Conservation (phyloP, 2,329 filamentous ascomycete species). For the Fusarium sp. region DNA sequence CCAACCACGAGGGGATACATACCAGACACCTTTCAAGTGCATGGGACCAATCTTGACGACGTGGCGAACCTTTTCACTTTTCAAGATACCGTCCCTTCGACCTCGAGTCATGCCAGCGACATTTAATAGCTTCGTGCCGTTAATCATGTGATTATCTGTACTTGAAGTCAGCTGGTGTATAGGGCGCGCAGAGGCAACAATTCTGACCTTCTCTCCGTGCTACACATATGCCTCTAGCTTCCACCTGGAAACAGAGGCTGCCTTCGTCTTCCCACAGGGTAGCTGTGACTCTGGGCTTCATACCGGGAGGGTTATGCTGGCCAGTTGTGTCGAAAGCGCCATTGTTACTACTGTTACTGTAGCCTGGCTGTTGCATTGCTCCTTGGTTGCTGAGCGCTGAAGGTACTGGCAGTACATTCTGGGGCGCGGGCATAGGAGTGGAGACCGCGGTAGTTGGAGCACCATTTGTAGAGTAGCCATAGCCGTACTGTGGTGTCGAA, state of each 20-base stretch:
- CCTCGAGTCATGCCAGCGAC: slow-evolving; percentile 98
- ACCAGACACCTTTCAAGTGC: slow-evolving; percentile 98
- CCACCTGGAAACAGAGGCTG: slow-evolving; percentile 96
- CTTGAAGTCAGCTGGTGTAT: slow-evolving; percentile 3
- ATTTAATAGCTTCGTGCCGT: slow-evolving; percentile 95
- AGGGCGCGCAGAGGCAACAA: background rate
- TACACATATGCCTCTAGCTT: slow-evolving; percentile 95
- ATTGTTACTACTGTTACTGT: slow-evolving; percentile 51
- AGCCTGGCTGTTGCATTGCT: slow-evolving; percentile 54
- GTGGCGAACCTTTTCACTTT: slow-evolving; percentile 96
- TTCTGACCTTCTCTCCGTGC: slow-evolving; percentile 85
- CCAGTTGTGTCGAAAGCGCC: slow-evolving; percentile 84
- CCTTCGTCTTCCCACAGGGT: slow-evolving; percentile 99
- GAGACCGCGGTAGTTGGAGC: slow-evolving; percentile 73
- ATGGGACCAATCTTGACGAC: slow-evolving; percentile 99
- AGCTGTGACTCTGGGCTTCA: slow-evolving; percentile 96
- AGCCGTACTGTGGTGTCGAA: slow-evolving; percentile 70
- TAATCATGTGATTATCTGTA: slow-evolving; percentile 98
- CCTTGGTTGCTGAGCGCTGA: slow-evolving; percentile 60
- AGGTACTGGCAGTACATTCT: slow-evolving; percentile 76
- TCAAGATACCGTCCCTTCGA: slow-evolving; percentile 92
- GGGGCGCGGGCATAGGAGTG: slow-evolving; percentile 68
- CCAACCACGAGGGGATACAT: slow-evolving; percentile 52
- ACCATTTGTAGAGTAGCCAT: slow-evolving; percentile 77
- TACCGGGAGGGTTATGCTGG: slow-evolving; percentile 91